phyloP scores from a whole-genome alignment of 495 filamentous ascomycete species.

The Coniosporium apollinis region DNA sequence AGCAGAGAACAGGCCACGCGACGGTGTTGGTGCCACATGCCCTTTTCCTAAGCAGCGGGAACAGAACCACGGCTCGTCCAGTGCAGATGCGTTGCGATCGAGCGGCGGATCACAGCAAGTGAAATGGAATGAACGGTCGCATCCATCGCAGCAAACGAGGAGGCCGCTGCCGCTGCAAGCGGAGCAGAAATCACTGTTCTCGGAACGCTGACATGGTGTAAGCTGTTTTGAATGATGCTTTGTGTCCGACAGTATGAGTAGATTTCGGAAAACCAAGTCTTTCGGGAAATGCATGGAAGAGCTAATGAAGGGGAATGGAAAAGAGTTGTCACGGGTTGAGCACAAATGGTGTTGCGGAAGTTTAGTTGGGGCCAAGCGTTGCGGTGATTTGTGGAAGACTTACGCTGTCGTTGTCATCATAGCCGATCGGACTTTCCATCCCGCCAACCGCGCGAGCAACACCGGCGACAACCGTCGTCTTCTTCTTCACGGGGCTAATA shows the following conservation, averaged over 20 bases:
- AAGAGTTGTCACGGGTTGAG: no score
- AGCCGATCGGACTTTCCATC: constrained; percentile 21
- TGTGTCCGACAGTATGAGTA: no score
- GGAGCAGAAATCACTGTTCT: constrained; percentile 78
- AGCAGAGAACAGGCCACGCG: constrained; percentile 34
- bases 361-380: constrained; percentile 2
- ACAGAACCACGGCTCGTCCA: constrained; percentile 70
- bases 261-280: no score
- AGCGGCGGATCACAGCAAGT: constrained; percentile 68
- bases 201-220: constrained; percentile 32
- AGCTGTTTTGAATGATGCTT: no score
- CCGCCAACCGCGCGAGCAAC: constrained; percentile 20
- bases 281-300: no score
- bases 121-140: constrained; percentile 73
- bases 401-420: constrained; percentile 26
- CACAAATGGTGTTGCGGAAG: no score
- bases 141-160: constrained; percentile 84
- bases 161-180: constrained; percentile 68
- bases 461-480: constrained; percentile 20
- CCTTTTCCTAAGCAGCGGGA: constrained; percentile 41
- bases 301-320: no score
- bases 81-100: constrained; percentile 40
- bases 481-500: constrained; percentile 26
- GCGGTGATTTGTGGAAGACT: constrained; percentile 8
- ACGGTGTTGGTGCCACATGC: constrained; percentile 13